Conservation (phyloP, 2,329 filamentous ascomycete species). For the Fusarium chaquense region DNA sequence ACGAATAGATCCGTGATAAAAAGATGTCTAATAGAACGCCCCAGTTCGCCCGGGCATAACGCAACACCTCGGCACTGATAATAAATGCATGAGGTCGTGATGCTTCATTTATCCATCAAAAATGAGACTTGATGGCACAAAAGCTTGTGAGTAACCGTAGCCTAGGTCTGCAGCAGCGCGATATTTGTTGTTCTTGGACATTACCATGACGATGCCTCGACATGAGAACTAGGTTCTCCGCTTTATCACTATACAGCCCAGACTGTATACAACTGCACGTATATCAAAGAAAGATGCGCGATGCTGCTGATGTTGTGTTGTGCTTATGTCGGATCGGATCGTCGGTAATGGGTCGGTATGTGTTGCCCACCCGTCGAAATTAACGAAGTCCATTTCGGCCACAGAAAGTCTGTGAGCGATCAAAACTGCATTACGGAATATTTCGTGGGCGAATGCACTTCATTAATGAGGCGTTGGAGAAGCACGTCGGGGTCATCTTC, state of each 20-base stretch:
- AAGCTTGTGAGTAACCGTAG: constrained; percentile 2
- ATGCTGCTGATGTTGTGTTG: constrained; percentile 12
- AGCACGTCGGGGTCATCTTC: constrained; percentile 29
- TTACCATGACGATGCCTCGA: constrained; percentile 3
- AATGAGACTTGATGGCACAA: background rate
- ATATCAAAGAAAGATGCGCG: background rate
- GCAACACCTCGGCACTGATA: background rate
- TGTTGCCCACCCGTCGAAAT: constrained; percentile 12
- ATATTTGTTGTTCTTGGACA: constrained; percentile 6
- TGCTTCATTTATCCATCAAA: background rate
- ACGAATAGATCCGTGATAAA: constrained; percentile 3
- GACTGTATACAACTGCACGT: background rate
- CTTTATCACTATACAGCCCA: background rate
- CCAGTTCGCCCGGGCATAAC: background rate
- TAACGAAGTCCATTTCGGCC: background rate
- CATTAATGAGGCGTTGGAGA: constrained; percentile 16
- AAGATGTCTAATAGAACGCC: constrained; percentile 4
- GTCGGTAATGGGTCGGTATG: constrained; percentile 32
- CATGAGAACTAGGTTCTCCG: background rate
- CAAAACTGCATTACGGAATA: constrained; percentile 6
- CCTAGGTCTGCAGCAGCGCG: constrained; percentile 17
- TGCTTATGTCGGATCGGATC: constrained; percentile 36
- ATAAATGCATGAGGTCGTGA: background rate
- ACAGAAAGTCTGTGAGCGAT: constrained; percentile 3
- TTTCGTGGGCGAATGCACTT: background rate